Evolutionary conservation across 148 eudicot genomes (phyloP), one percentile per base, ranked within the genome.

Genomic region (Diospyros lotus): DNA sequence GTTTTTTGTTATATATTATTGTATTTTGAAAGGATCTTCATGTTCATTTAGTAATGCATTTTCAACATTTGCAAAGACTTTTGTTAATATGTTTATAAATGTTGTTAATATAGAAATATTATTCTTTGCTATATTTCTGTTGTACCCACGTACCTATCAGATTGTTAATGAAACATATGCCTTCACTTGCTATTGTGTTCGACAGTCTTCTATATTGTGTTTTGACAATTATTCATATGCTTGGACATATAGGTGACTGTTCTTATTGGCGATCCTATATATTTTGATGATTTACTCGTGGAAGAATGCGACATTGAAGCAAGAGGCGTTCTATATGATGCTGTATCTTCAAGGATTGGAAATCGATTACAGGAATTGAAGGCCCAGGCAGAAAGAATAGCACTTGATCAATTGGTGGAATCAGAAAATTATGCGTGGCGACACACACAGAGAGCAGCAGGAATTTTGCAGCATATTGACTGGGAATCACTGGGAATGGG

Each of bases 221-320:
- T 46, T 48, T 60, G 40, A 80, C 60, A 62, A 39, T 14, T 51
- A 17, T 43, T 44, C 42, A 46, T 54, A 13, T 51, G 11, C 62
- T 40, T 80, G 76, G 61, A 78, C 42, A 9, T 67, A 66, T 82
- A 94, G 98, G 97, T 94, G 71, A 94, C 93, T 1, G 89, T 94
- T 28, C 93, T 94, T 14, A 73, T 94, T 58, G 98, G 98, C 12
- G 96, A 94, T 77, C 98, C 98, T 56, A 86, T 92, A 77, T 84
- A 80, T 64, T 92, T 94, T 58, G 89, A 89, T 42, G 98, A 94
- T 83, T 66, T 94, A 69, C 81, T 89, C 43, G 67, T 73, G 58
- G 87, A 81, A 71, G 80, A 74, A 45, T 62, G 82, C 10, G 76
- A 76, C 15, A 78, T 75, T 52, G 71, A 83, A 40, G 84, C 88